phyloP scores from a whole-genome alignment of 2,329 filamentous ascomycete genomes.

The Saccharata proteae region DNA sequence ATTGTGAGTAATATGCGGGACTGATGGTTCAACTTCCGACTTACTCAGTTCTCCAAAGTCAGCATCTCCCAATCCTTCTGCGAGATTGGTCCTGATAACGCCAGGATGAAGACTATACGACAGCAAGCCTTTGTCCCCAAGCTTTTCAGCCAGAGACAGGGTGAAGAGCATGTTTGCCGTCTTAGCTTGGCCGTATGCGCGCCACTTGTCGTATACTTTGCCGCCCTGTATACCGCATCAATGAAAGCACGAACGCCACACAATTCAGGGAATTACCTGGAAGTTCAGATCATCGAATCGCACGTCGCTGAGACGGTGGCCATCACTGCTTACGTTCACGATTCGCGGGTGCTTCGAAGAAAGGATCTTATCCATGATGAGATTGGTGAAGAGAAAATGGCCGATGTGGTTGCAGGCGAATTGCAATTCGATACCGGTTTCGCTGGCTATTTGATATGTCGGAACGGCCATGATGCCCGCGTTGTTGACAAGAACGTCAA shows the following conservation, averaged over 20 bases:
- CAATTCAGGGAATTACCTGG: neutral
- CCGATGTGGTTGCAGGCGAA: slow-evolving; percentile 36
- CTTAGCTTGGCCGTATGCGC: slow-evolving; percentile 15
- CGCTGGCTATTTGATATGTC: slow-evolving; percentile 20
- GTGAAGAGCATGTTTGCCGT: slow-evolving; percentile 18
- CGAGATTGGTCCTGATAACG: slow-evolving; percentile 15
- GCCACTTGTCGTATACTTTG: slow-evolving; percentile 7
- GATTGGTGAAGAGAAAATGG: slow-evolving; percentile 31
- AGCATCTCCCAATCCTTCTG: slow-evolving; percentile 8
- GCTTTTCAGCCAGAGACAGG: slow-evolving; percentile 14
- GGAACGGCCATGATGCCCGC: slow-evolving; percentile 24
- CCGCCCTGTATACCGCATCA: slow-evolving; percentile 17
- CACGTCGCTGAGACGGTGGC: slow-evolving; percentile 10
- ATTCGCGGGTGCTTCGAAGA: slow-evolving; percentile 19
- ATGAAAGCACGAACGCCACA: slow-evolving; percentile 12
- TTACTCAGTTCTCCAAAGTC: slow-evolving; percentile 14
- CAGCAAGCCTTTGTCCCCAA: slow-evolving; percentile 14
- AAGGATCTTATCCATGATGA: slow-evolving; percentile 29
- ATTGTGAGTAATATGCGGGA: too few relatives aligned
- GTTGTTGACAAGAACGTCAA: slow-evolving; percentile 34
- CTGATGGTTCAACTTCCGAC: too few relatives aligned
- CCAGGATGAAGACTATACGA: slow-evolving; percentile 22
- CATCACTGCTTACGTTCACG: slow-evolving; percentile 17
- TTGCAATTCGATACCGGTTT: slow-evolving; percentile 34
- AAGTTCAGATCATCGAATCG: slow-evolving; percentile 13